Conservation (phyloP, 2,329 filamentous ascomycete species). For the Cordyceps sp. region DNA sequence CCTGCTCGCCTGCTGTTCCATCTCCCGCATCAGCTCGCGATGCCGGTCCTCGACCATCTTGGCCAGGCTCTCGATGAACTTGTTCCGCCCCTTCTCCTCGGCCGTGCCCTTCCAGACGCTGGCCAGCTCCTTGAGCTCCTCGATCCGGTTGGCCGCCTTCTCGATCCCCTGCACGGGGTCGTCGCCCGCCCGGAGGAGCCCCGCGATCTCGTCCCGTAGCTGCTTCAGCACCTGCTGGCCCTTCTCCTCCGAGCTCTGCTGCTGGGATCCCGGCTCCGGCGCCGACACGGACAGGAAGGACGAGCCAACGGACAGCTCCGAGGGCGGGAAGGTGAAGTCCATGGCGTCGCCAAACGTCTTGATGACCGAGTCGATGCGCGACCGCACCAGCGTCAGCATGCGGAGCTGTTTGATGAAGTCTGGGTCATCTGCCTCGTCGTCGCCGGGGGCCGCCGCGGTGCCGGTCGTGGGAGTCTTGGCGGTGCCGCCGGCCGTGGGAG, state of each 20-base stretch:
- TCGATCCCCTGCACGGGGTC: constrained; percentile 53
- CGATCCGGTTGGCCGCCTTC: constrained; percentile 56
- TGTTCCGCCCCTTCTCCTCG: constrained; percentile 71
- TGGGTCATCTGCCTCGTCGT: constrained; percentile 28
- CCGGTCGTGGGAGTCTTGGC: too few species aligned
- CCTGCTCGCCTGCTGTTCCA: constrained; percentile 25
- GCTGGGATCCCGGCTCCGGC: constrained; percentile 49
- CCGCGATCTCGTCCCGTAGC: constrained; percentile 54
- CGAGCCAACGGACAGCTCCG: constrained; percentile 66
- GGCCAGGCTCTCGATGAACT: constrained; percentile 67
- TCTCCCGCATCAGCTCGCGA: constrained; percentile 33
- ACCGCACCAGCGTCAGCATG: constrained; percentile 65
- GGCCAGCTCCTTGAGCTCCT: constrained; percentile 59
- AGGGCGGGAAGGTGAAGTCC: constrained; percentile 85
- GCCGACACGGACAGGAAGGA: constrained; percentile 83
- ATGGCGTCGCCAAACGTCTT: constrained; percentile 88
- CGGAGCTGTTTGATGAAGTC: constrained; percentile 62
- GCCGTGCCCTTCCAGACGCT: constrained; percentile 90
- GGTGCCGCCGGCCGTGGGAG: too few species aligned
- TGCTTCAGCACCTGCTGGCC: constrained; percentile 64
- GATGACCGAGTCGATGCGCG: constrained; percentile 77
- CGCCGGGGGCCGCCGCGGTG: constrained; percentile 1
- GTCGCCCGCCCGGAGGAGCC: constrained; percentile 38
- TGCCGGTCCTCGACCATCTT: constrained; percentile 69
- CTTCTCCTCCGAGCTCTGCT: constrained; percentile 65